phyloP scores from a whole-genome alignment of 2,329 filamentous ascomycete genomes.

The Beauveria sp. region DNA sequence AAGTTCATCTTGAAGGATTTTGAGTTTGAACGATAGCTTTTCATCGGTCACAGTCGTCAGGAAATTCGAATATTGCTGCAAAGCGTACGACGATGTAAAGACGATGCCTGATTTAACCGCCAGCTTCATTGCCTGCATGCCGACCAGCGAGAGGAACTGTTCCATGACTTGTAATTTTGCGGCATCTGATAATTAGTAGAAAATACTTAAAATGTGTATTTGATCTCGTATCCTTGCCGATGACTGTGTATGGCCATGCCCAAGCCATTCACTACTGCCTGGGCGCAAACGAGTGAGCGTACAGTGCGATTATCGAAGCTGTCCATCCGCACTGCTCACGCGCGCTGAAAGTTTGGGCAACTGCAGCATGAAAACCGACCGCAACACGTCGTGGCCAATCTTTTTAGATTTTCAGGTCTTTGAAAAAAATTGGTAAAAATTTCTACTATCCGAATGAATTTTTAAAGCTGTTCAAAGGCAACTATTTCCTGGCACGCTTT shows the following conservation, averaged over 20 bases:
- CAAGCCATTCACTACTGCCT: constrained; percentile 2
- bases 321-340: background rate
- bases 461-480: background rate
- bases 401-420: background rate
- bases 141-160: constrained; percentile 45
- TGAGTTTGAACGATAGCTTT: constrained; percentile 60
- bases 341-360: background rate
- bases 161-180: constrained; percentile 46
- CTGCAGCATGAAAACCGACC: background rate
- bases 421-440: fast-evolving
- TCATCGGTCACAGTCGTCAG: constrained; percentile 70
- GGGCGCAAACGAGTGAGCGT: background rate
- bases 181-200: too few relatives aligned
- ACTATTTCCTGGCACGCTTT: background rate
- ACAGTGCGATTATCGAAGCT: constrained; percentile 5
- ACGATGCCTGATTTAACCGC: constrained; percentile 82
- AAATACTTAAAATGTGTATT: background rate
- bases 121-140: constrained; percentile 78
- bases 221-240: background rate
- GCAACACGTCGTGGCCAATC: too few relatives aligned
- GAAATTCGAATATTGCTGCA: constrained; percentile 71
- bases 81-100: constrained; percentile 77
- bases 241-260: background rate
- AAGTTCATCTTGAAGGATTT: constrained; percentile 62
- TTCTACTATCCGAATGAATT: background rate